Base-by-base conservation (phyloP, 225 moss, liverwort and hornwort species). In the Climacium dendroides region DNA sequence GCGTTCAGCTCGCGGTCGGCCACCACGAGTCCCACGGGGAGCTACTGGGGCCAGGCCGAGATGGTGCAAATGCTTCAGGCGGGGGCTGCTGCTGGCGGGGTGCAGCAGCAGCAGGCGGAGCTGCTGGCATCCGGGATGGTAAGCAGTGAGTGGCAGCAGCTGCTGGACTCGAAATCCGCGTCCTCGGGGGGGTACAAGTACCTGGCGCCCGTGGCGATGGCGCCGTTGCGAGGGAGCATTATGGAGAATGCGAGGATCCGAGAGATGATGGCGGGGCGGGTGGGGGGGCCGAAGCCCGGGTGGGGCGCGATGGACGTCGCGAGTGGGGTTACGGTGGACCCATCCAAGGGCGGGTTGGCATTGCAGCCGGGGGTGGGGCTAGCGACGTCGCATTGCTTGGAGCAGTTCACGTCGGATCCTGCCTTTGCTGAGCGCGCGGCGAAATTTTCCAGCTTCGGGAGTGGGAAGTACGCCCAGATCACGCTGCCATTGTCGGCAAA, bases 341-440 rank as follows among this genome's bases (percentile, higher is more conserved):
- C 94, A 32, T 84, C 94, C 63, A 96, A 94, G 81, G 94, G 97
- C 1, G 93, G 93, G 43, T 90, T 96, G 81, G 91, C 96, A 86
- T 92, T 96, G 87, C 96, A 96, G 83, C 64, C 87, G 52, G 94
- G 94, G 64, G 90, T 89, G 22, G 94, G 93, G 26, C 81, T 91
- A 45, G 92, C 92, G 50, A 90, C 94, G 32, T 92, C 96, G 72
- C 92, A 93, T 78, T 94, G 93, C 59, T 81, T 97, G 76, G 84
- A 84, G 63, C 96, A 92, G 87, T 96, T 98, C 86, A 90, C 95
- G 25, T 88, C 96, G 58, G 93, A 96, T 87, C 95, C 96, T 28
- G 96, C 95, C 11, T 98, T 98, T 48, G 96, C 94, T 34, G 98
- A 98, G 90, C 95, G 98, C 26, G 98, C 96, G 61, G 98, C 96